These are phyloP conservation scores for Solanum pimpinellifolium DNA, from an alignment of 257 asterid species.

Conservation along the genomic window DNA sequence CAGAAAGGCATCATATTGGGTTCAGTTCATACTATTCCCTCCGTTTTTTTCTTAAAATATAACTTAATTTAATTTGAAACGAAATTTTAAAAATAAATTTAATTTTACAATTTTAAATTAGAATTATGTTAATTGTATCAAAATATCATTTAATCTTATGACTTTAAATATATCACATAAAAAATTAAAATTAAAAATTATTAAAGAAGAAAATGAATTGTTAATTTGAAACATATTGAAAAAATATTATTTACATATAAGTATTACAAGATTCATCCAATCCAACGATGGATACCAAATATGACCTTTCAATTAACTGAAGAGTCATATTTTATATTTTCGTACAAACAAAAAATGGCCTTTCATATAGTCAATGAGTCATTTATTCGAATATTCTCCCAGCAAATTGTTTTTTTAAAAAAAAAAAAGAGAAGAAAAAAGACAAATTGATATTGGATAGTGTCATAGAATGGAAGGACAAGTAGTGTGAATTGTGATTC, in stretches of 20 bases:
- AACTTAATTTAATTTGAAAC: too few relatives aligned
- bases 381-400: background rate
- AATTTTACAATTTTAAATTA: too few relatives aligned
- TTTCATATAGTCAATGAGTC: background rate
- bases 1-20: background rate
- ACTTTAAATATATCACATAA: accelerated
- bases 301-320: background rate
- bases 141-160: too few relatives aligned
- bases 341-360: background rate
- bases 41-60: too few relatives aligned
- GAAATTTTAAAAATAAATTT: too few relatives aligned
- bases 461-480: background rate
- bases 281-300: background rate
- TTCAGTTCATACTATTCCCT: background rate
- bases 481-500: background rate
- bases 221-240: too few relatives aligned
- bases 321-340: background rate
- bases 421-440: background rate
- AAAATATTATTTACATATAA: background rate
- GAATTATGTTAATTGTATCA: too few relatives aligned
- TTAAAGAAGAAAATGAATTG: too few relatives aligned
- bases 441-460: background rate
- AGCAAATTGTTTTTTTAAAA: background rate
- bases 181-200: too few relatives aligned
- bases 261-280: background rate